phyloP scores from a whole-genome alignment of 2,329 filamentous ascomycete genomes.

The Venturiaceae sp. region DNA sequence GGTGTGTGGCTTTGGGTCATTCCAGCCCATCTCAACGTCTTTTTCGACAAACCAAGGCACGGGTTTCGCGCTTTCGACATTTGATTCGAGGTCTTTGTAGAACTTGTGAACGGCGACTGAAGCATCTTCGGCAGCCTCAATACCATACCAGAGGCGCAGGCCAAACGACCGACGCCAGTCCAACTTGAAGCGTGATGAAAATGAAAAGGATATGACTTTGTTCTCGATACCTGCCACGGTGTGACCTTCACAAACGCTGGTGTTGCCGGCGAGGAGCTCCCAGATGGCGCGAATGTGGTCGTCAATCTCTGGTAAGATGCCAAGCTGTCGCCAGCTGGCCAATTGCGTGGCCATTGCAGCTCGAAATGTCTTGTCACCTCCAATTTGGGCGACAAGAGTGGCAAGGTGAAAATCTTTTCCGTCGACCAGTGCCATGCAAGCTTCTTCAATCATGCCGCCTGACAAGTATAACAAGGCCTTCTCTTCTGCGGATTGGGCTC shows the following conservation, averaged over 20 bases:
- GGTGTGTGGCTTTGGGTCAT: slow-evolving; percentile 45
- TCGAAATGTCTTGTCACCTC: slow-evolving; percentile 56
- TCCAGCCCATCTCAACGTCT: slow-evolving; percentile 48
- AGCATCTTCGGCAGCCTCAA: slow-evolving; percentile 57
- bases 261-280: slow-evolving; percentile 79
- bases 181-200: slow-evolving; percentile 74
- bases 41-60: slow-evolving; percentile 61
- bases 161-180: slow-evolving; percentile 94
- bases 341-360: slow-evolving; percentile 73
- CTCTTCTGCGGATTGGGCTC: slow-evolving; percentile 61
- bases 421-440: slow-evolving; percentile 68
- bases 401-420: slow-evolving; percentile 76
- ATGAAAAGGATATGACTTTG: slow-evolving; percentile 66
- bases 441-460: slow-evolving; percentile 68
- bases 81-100: slow-evolving; percentile 60
- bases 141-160: slow-evolving; percentile 82
- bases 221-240: slow-evolving; percentile 61
- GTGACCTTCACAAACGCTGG: slow-evolving; percentile 72
- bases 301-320: slow-evolving; percentile 78
- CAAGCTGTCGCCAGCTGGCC: slow-evolving; percentile 71
- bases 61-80: slow-evolving; percentile 59
- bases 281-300: slow-evolving; percentile 80
- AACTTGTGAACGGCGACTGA: slow-evolving; percentile 65
- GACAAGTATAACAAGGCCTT: slow-evolving; percentile 75
- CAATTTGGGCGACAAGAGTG: slow-evolving; percentile 74